Conservation (phyloP, 805 yeast species). For the Allodekkera sacchari region DNA sequence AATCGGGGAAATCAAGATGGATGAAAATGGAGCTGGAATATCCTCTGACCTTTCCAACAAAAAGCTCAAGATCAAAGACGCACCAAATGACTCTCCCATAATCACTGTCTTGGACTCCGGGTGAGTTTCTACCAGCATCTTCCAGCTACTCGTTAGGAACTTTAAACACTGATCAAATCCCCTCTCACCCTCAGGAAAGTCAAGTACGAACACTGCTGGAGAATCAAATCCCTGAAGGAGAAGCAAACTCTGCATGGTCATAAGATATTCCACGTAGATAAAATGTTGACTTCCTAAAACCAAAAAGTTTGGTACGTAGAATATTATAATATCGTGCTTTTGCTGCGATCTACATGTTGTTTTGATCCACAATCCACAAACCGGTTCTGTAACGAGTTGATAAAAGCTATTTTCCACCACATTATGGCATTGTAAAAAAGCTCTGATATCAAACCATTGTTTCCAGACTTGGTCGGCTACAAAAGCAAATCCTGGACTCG, state of each 20-base stretch:
- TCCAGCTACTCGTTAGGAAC: conserved; percentile 1
- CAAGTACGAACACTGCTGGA: conserved; percentile 36
- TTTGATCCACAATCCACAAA: conserved; percentile 18
- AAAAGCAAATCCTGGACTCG: conserved; percentile 17
- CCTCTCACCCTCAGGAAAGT: conserved; percentile 14
- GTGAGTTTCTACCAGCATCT: conserved; percentile 2
- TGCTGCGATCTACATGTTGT: conserved; percentile 26
- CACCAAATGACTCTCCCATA: conserved; percentile 44
- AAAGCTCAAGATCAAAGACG: conserved; percentile 30
- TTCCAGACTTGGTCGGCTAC: conserved; percentile 25
- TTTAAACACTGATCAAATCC: conserved; percentile 4
- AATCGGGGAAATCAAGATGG: conserved; percentile 21
- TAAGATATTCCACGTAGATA: conserved; percentile 37
- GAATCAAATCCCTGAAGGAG: conserved; percentile 40
- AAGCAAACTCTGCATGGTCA: conserved; percentile 31
- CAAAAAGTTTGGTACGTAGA: conserved; percentile 38
- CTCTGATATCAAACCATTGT: conserved; percentile 22
- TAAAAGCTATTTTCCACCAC: conserved; percentile 27
- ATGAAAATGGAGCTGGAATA: conserved; percentile 14
- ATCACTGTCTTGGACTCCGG: conserved; percentile 25
- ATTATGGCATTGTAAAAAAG: conserved; percentile 24
- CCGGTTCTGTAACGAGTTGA: conserved; percentile 10
- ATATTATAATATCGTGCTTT: conserved; percentile 32
- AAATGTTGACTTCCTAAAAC: conserved; percentile 27
- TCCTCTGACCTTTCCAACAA: conserved; percentile 13